Evolutionary conservation across 2,329 filamentous ascomycete genomes (phyloP).

Genomic region (Microsporum ferrugineum): DNA sequence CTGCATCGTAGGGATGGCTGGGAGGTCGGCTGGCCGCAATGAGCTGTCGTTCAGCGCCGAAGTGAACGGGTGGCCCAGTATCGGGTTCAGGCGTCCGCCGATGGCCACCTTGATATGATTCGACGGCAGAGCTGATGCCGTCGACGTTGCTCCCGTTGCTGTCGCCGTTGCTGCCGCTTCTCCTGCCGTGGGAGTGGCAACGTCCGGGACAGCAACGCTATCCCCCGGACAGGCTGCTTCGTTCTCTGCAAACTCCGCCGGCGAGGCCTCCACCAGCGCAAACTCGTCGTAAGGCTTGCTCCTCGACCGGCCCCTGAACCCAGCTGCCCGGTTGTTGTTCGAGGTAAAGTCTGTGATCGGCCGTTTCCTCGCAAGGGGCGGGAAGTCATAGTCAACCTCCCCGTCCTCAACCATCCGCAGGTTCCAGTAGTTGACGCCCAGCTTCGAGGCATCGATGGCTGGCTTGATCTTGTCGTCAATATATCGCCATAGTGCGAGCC

Average conservation of each 20-base stretch:
- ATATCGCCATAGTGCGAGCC: constrained; percentile 51
- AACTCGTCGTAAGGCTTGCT: constrained; percentile 58
- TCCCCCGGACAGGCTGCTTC: constrained; percentile 46
- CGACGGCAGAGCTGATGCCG: not conserved
- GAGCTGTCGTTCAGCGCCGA: constrained; percentile 37
- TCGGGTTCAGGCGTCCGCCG: constrained; percentile 28
- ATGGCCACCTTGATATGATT: constrained; percentile 17
- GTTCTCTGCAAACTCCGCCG: constrained; percentile 46
- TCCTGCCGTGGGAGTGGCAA: constrained; percentile 17
- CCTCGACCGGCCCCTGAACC: constrained; percentile 43
- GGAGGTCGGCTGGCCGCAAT: constrained; percentile 37
- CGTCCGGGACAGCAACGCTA: constrained; percentile 25
- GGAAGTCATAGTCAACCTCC: constrained; percentile 56
- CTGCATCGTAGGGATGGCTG: constrained; percentile 33
- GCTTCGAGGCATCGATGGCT: constrained; percentile 39
- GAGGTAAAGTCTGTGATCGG: constrained; percentile 54
- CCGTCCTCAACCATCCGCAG: constrained; percentile 58
- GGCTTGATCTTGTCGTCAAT: constrained; percentile 48
- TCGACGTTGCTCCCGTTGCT: not conserved
- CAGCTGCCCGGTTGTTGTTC: constrained; percentile 52
- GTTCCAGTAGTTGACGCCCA: constrained; percentile 53
- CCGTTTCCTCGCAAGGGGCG: constrained; percentile 45
- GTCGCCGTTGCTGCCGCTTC: constrained; percentile 12
- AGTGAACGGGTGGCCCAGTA: constrained; percentile 36
- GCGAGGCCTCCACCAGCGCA: constrained; percentile 49